Conservation (phyloP, 208 protist species). For the Trypanosoma rangeli region DNA sequence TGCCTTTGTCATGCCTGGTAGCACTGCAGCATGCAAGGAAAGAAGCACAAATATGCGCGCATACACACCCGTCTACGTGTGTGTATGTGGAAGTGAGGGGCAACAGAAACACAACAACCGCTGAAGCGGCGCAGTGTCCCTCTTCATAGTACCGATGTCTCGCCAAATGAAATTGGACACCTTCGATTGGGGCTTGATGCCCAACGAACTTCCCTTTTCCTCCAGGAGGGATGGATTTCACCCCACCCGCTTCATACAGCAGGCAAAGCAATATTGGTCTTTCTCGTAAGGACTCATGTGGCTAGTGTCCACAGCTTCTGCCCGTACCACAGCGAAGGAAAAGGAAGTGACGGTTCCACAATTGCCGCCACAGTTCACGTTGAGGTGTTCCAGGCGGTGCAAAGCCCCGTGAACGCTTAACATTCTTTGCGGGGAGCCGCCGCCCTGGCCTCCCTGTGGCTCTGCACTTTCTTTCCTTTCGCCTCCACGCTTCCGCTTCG, state of each 20-base stretch:
- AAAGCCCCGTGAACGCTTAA: constrained; percentile 14
- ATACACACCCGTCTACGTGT: no score
- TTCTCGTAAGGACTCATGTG: constrained; percentile 30
- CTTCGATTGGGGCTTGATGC: constrained; percentile 21
- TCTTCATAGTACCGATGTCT: constrained; percentile 33
- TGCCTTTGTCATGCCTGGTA: background rate
- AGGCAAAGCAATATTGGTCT: constrained; percentile 32
- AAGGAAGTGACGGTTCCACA: background rate
- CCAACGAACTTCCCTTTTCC: constrained; percentile 4
- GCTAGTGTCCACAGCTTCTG: constrained; percentile 2
- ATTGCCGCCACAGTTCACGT: constrained; percentile 18
- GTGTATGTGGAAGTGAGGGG: no score
- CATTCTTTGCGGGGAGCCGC: background rate
- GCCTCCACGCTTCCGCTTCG: background rate
- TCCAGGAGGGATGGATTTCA: constrained; percentile 21
- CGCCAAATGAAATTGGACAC: constrained; percentile 34
- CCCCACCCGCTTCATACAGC: constrained; percentile 22
- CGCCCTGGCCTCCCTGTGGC: background rate
- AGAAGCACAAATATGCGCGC: background rate
- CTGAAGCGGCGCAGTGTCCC: constrained; percentile 8
- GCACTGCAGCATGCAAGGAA: background rate
- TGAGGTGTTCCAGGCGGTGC: constrained; percentile 18
- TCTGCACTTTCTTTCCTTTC: background rate
- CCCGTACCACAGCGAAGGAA: background rate
- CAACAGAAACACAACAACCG: constrained; percentile 1